These are phyloP conservation scores for Myxozyma nipponensis DNA, from an alignment of 805 yeast genomes.

Conservation along the genomic window DNA sequence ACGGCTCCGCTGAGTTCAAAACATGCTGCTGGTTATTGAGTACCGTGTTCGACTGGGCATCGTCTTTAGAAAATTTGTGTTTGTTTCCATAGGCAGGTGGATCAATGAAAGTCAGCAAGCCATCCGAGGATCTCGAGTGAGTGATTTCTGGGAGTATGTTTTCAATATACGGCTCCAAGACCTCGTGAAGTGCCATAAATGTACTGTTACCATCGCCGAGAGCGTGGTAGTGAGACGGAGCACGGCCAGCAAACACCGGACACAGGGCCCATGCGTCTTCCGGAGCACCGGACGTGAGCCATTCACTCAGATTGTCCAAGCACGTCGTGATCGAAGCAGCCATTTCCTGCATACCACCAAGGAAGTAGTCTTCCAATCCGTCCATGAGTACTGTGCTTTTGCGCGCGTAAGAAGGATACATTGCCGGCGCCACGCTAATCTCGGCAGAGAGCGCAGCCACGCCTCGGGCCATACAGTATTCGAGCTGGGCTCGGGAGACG, in stretches of 20 bases:
- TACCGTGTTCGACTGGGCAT: not conserved
- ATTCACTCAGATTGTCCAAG: constrained; percentile 37
- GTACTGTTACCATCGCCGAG: not conserved
- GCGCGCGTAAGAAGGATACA: constrained; percentile 36
- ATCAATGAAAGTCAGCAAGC: constrained; percentile 8
- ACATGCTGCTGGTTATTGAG: not conserved
- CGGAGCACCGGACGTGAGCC: constrained; percentile 41
- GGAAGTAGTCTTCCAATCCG: constrained; percentile 45
- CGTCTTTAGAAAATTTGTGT: not conserved
- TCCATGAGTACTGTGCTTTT: constrained; percentile 47
- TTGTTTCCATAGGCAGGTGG: not conserved
- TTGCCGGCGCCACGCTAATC: constrained; percentile 36
- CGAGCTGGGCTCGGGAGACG: constrained; percentile 38
- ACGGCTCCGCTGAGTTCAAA: not conserved
- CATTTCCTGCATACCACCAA: constrained; percentile 54
- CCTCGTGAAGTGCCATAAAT: not conserved
- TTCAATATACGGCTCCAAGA: constrained; percentile 11
- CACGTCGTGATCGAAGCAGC: constrained; percentile 42
- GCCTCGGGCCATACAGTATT: constrained; percentile 55
- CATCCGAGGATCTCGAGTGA: constrained; percentile 4
- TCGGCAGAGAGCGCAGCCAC: constrained; percentile 50
- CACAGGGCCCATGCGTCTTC: constrained; percentile 36
- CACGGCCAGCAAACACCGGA: constrained; percentile 35
- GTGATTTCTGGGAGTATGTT: constrained; percentile 9
- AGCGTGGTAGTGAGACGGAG: constrained; percentile 19